These are phyloP conservation scores for Ordospora pajunii DNA, from an alignment of 371 early-diverging fungal genomes.

Conservation along the genomic window DNA sequence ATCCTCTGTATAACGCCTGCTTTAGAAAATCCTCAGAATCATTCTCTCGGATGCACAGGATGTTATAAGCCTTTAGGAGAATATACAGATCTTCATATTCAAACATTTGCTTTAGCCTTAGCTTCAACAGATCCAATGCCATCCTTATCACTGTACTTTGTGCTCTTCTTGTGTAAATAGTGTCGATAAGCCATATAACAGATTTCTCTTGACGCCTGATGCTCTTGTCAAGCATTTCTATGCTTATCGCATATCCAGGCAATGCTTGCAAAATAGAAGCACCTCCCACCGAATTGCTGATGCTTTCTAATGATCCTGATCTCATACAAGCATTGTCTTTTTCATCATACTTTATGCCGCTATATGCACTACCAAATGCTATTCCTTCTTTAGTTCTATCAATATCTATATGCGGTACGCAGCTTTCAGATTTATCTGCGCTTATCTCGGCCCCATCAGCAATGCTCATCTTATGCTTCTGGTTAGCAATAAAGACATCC, in stretches of 20 bases:
- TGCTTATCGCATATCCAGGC: not conserved
- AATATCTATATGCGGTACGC: too few relatives aligned
- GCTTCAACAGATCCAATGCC: not conserved
- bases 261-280: not conserved
- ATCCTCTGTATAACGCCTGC: not conserved
- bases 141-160: not conserved
- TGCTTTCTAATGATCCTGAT: not conserved
- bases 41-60: not conserved
- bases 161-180: slow-evolving; percentile 3
- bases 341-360: not conserved
- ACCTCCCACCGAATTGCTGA: not conserved
- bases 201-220: not conserved
- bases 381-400: too few relatives aligned
- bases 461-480: not conserved
- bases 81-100: slow-evolving; percentile 9
- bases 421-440: not conserved
- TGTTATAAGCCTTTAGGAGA: slow-evolving; percentile 23
- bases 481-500: not conserved
- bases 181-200: slow-evolving; percentile 15
- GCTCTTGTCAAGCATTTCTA: not conserved
- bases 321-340: not conserved
- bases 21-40: slow-evolving; percentile 1
- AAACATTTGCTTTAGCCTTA: slow-evolving; percentile 1
- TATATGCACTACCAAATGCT: not conserved
- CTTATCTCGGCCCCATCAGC: not conserved